Percentiles rank a stretch among this genome's conserved stretches.
phyloP scores from a whole-genome alignment of 1,139 yeast species.

The Magnusiomyces sp. region DNA sequence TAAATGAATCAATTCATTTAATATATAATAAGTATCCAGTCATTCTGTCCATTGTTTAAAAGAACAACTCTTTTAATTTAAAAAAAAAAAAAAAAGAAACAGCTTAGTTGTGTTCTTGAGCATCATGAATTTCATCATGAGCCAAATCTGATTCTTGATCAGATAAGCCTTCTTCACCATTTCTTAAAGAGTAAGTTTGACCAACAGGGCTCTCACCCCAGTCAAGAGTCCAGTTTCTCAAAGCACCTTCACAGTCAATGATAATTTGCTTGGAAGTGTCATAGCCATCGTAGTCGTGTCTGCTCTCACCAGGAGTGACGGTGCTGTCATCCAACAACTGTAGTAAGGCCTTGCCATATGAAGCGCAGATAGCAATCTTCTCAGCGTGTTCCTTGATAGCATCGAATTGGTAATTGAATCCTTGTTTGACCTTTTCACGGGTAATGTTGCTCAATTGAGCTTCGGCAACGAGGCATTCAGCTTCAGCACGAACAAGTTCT shows the following conservation, averaged over 20 bases:
- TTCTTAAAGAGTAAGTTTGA: slow-evolving; percentile 88
- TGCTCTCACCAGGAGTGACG: slow-evolving; percentile 98
- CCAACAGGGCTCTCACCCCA: slow-evolving; percentile 90
- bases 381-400: slow-evolving; percentile 94
- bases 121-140: too few species aligned
- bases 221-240: slow-evolving; percentile 94
- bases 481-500: slow-evolving; percentile 97
- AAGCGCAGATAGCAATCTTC: slow-evolving; percentile 93
- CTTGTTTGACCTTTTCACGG: slow-evolving; percentile 94
- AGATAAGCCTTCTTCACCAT: too few species aligned
- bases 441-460: slow-evolving; percentile 97
- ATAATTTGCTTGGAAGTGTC: slow-evolving; percentile 97
- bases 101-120: too few species aligned
- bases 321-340: slow-evolving; percentile 95
- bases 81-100: too few species aligned
- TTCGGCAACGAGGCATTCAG: slow-evolving; percentile 97
- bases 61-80: too few species aligned
- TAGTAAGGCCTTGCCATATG: slow-evolving; percentile 94
- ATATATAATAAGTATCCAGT: too few species aligned
- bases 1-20: too few species aligned
- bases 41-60: too few species aligned
- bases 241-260: slow-evolving; percentile 92
- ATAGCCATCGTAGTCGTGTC: slow-evolving; percentile 97
- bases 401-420: slow-evolving; percentile 94
- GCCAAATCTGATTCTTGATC: too few species aligned